Base-by-base conservation (phyloP, 768 basidiomycete genomes). In the Lactarius tabidus region DNA sequence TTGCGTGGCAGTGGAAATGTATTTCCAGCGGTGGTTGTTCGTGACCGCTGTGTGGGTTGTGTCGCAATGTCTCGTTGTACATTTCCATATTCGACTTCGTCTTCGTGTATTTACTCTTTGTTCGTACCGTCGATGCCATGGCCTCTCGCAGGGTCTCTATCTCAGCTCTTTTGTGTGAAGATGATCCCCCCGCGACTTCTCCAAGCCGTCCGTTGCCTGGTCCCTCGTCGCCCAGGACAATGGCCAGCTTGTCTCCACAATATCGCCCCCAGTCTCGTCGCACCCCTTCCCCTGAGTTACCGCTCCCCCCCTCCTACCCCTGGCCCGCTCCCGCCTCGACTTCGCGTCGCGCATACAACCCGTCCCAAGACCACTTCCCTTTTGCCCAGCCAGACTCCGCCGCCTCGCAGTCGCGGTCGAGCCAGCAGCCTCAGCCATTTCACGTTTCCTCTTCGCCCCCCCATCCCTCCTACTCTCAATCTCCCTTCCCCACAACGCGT, bases 1-100 rank as follows among this genome's bases (percentile, higher is more conserved):
- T 66, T 39, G 73, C 74, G 66, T 72, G 61, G 63, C 64, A 71
- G 74, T 75, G 70, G 71, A 75, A 70, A 72, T 76, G 79, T 33
- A 56, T 62, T 74, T 72, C 70, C 73, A 73, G 72, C 80, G 80
- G 84, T 71, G 76, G 76, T 80, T 77, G 80, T 91, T 89, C 85
- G 85, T 82, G 82, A 84, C 78, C 75, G 70, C 81, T 81, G 81
- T 76, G 73, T 90, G 89, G 86, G 82, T 79, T 74, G 72, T 78
- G 81, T 82, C 88, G 91, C 91, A 93, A 91, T 91, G 90, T 91
- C 88, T 85, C 83, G 90, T 91, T 85, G 89, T 89, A 92, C 87
- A 92, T 76, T 62, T 70, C 29, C 65, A 33, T 62, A 67, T 69
- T 68, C 66, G 66, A 60, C 36, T 35, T 20, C 51, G 9, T 57